These are phyloP conservation scores for Ophiosphaerella herpotricha DNA, from an alignment of 2,329 filamentous ascomycete genomes.

Conservation along the genomic window DNA sequence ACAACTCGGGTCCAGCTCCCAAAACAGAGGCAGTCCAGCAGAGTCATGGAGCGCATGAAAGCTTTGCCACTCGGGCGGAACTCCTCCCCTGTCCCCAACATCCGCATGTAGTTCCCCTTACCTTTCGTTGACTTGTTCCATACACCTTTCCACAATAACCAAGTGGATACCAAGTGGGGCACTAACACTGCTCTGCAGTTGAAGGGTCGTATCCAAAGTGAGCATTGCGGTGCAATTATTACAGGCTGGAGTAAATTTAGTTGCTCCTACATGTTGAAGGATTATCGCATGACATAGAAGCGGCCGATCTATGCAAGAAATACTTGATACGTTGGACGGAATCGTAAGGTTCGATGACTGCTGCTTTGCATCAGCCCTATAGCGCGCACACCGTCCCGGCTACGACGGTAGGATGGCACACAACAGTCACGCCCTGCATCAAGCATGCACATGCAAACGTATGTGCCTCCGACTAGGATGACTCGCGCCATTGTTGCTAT, in stretches of 20 bases:
- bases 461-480: conserved; percentile 8
- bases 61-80: conserved; percentile 34
- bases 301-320: conserved; percentile 8
- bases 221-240: too few species aligned
- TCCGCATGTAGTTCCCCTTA: neutral
- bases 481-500: conserved; percentile 2
- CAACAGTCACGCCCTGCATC: conserved; percentile 10
- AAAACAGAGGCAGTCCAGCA: conserved; percentile 12
- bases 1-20: conserved; percentile 21
- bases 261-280: neutral
- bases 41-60: conserved; percentile 26
- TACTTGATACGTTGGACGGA: conserved; percentile 5
- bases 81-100: conserved; percentile 5
- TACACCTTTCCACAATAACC: neutral
- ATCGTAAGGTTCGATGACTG: conserved; percentile 18
- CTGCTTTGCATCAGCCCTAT: conserved; percentile 30
- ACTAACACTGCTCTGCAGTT: too few species aligned
- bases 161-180: conserved; percentile 2
- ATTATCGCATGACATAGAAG: conserved; percentile 4
- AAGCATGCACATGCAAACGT: conserved; percentile 14
- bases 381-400: conserved; percentile 11
- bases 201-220: too few species aligned
- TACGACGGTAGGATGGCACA: conserved; percentile 8
- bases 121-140: neutral
- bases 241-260: too few species aligned